Percentiles rank a stretch among this genome's conserved stretches.
Conservation (phyloP, 805 yeast genomes). For the Pichia membranifaciens region DNA sequence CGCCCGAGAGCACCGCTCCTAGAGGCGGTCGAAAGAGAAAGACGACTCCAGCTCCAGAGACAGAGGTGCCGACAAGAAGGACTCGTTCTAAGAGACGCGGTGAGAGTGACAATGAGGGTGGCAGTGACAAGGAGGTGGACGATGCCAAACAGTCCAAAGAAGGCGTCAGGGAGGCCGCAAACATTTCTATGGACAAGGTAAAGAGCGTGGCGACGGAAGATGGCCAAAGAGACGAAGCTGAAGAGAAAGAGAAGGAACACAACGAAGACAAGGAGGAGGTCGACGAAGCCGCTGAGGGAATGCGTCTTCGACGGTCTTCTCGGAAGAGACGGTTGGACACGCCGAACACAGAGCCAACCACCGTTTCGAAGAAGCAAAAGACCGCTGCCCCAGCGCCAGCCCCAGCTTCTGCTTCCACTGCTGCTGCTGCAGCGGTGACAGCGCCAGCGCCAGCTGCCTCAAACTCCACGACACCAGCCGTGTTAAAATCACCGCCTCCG, state of each 20-base stretch:
- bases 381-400: not conserved
- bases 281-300: slow-evolving; percentile 25
- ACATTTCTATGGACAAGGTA: too few relatives aligned
- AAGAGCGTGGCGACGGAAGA: slow-evolving; percentile 15
- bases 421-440: too few relatives aligned
- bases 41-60: not conserved
- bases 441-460: too few relatives aligned
- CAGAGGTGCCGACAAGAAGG: not conserved
- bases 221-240: slow-evolving; percentile 31
- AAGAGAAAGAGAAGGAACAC: slow-evolving; percentile 27
- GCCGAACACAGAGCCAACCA: not conserved
- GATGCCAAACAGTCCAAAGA: slow-evolving; percentile 3
- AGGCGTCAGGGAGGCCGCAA: slow-evolving; percentile 3
- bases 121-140: not conserved
- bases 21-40: slow-evolving; percentile 12
- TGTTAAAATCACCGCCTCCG: not conserved
- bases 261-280: slow-evolving; percentile 25
- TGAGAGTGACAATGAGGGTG: not conserved
- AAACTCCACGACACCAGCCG: not conserved
- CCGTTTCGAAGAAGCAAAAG: not conserved
- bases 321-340: not conserved
- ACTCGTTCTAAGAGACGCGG: not conserved
- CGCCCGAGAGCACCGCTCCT: not conserved
- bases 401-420: too few relatives aligned
- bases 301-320: slow-evolving; percentile 2